Percentiles rank a stretch among this genome's conserved stretches.
Conservation (phyloP, 1,139 yeast species). For the Geotrichum candidum region DNA sequence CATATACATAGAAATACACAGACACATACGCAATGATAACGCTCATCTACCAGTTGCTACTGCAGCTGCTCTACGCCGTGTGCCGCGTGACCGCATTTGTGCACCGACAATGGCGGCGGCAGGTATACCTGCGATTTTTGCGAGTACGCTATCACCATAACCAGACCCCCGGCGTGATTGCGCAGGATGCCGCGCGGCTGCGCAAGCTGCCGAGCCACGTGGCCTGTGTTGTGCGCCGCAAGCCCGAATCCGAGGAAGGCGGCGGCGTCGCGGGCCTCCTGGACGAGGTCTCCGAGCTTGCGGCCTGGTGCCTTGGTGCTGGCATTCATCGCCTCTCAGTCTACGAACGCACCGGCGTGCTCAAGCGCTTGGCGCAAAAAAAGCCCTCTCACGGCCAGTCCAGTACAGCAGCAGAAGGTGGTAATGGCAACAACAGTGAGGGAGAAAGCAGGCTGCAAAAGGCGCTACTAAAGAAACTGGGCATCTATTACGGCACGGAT, state of each 20-base stretch:
- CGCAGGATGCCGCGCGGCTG: slow-evolving; percentile 71
- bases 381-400: background rate
- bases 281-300: slow-evolving; percentile 67
- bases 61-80: background rate
- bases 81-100: background rate
- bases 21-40: background rate
- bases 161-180: slow-evolving; percentile 77
- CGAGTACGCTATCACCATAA: slow-evolving; percentile 72
- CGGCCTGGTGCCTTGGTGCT: slow-evolving; percentile 83
- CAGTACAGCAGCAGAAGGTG: background rate
- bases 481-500: slow-evolving; percentile 3
- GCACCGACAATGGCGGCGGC: background rate
- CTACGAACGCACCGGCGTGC: slow-evolving; percentile 73
- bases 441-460: background rate
- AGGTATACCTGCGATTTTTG: slow-evolving; percentile 50
- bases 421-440: background rate
- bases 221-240: slow-evolving; percentile 65
- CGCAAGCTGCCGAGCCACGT: slow-evolving; percentile 71
- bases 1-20: too few species aligned
- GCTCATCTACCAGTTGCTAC: background rate
- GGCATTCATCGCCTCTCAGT: slow-evolving; percentile 69
- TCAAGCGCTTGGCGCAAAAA: slow-evolving; percentile 35
- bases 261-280: slow-evolving; percentile 85
- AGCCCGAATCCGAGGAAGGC: slow-evolving; percentile 77
- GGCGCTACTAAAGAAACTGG: background rate